Evolutionary conservation across 2,329 filamentous ascomycete genomes (phyloP).

Genomic region (Cordyceps cicadae): DNA sequence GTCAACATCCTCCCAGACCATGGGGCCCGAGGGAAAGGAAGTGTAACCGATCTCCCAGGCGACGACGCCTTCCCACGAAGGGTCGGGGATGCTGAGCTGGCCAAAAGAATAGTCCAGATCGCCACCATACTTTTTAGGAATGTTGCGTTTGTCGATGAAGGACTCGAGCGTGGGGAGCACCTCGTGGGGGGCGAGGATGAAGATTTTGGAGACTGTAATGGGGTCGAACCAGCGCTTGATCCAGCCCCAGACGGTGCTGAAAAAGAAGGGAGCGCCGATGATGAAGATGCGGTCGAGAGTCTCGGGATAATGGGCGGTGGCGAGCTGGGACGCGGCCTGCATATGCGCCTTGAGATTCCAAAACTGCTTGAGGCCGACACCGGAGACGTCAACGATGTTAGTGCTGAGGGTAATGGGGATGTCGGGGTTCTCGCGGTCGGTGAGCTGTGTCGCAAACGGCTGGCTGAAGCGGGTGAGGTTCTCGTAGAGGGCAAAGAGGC

Average conservation of each 20-base stretch:
- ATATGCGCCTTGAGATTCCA: slow-evolving; percentile 93
- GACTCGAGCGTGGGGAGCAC: slow-evolving; percentile 67
- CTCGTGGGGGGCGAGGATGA: slow-evolving; percentile 69
- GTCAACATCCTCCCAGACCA: slow-evolving; percentile 45
- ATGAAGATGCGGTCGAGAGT: slow-evolving; percentile 64
- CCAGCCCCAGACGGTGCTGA: slow-evolving; percentile 91
- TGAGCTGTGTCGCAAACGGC: slow-evolving; percentile 71
- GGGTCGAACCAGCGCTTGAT: slow-evolving; percentile 94
- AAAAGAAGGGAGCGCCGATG: slow-evolving; percentile 83
- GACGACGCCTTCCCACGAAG: slow-evolving; percentile 40
- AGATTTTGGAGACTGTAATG: slow-evolving; percentile 91
- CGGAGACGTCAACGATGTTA: slow-evolving; percentile 89
- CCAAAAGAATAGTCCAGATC: slow-evolving; percentile 77
- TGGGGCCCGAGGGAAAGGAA: slow-evolving; percentile 48
- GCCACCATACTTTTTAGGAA: slow-evolving; percentile 85
- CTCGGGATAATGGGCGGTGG: slow-evolving; percentile 91
- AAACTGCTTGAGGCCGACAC: slow-evolving; percentile 84
- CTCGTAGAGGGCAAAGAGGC: slow-evolving; percentile 88
- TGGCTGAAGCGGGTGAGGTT: slow-evolving; percentile 81
- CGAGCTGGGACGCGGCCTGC: slow-evolving; percentile 82
- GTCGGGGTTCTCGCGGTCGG: slow-evolving; percentile 60
- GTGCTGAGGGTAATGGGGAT: slow-evolving; percentile 89
- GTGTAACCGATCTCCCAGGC: slow-evolving; percentile 44
- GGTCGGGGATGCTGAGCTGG: slow-evolving; percentile 65
- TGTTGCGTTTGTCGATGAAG: slow-evolving; percentile 75